Conservation (phyloP, 2,329 filamentous ascomycete species). For the Teratosphaeria viscida region DNA sequence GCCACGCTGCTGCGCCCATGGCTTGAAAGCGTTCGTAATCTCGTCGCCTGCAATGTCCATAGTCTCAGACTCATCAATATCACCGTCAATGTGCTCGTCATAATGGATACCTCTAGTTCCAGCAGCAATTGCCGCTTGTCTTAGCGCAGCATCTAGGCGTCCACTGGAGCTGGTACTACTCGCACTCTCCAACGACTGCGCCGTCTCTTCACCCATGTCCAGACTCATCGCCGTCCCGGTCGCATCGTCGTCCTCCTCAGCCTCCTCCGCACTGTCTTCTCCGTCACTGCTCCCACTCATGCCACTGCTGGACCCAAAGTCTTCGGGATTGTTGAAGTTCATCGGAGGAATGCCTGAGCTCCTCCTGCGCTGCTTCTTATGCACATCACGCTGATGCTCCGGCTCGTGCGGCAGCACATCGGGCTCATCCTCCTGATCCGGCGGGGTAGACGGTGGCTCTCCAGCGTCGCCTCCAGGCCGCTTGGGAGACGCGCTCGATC, state of each 20-base stretch:
- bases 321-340: constrained; percentile 54
- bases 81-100: constrained; percentile 39
- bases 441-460: constrained; percentile 52
- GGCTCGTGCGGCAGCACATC: constrained; percentile 42
- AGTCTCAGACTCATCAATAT: constrained; percentile 27
- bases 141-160: constrained; percentile 65
- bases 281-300: constrained; percentile 51
- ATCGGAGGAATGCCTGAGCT: constrained; percentile 57
- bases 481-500: constrained; percentile 31
- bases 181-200: constrained; percentile 24
- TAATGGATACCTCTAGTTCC: constrained; percentile 58
- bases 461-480: constrained; percentile 37
- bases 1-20: constrained; percentile 48
- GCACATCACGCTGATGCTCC: constrained; percentile 53
- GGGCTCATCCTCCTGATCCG: constrained; percentile 50
- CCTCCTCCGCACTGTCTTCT: constrained; percentile 38
- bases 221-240: constrained; percentile 75
- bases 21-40: constrained; percentile 61
- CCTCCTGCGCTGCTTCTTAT: constrained; percentile 51
- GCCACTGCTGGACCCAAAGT: constrained; percentile 65
- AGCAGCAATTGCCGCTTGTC: constrained; percentile 63
- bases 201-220: constrained; percentile 47
- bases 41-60: constrained; percentile 52
- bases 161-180: constrained; percentile 56
- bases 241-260: constrained; percentile 49